Evolutionary conservation across 257 asterid species (phyloP).

Genomic region (Osmanthus fragrans): DNA sequence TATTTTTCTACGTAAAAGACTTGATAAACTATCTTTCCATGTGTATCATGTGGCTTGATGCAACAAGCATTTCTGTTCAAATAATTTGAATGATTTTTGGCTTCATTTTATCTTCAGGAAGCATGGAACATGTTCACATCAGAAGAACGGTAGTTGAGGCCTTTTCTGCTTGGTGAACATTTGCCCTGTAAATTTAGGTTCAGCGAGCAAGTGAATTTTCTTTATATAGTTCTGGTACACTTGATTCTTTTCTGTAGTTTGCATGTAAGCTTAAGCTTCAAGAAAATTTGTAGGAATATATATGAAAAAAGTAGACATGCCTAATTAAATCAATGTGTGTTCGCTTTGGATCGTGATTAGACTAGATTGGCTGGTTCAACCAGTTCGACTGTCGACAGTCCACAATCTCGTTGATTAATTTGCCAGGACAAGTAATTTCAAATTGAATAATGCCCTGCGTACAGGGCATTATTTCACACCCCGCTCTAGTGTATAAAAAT

Average conservation of each 20-base stretch:
- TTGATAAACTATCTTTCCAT: not conserved
- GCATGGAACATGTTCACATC: conserved; percentile 96
- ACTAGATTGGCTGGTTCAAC: too few species aligned
- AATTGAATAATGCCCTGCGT: too few species aligned
- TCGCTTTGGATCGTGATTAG: too few species aligned
- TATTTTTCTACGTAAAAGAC: not conserved
- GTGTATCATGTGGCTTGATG: not conserved
- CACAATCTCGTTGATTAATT: too few species aligned
- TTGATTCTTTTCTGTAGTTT: not conserved
- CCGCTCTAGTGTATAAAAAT: too few species aligned
- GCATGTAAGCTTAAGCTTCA: not conserved
- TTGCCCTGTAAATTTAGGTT: not conserved
- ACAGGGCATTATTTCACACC: too few species aligned
- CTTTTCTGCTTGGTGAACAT: not conserved
- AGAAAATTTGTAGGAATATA: not conserved
- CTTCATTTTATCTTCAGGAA: conserved; percentile 49
- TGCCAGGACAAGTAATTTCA: too few species aligned
- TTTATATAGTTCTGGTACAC: not conserved
- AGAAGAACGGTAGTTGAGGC: conserved; percentile 62
- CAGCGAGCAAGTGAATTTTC: not conserved
- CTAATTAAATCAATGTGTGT: not conserved
- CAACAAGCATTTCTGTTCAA: not conserved
- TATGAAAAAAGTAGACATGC: not conserved
- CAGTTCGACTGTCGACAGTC: too few species aligned
- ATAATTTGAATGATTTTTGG: not conserved